Percentiles rank a stretch among this genome's conserved stretches.
These are phyloP conservation scores for Carex arenaria DNA, from an alignment of 202 grass and related monocot genomes.

Conservation along the genomic window DNA sequence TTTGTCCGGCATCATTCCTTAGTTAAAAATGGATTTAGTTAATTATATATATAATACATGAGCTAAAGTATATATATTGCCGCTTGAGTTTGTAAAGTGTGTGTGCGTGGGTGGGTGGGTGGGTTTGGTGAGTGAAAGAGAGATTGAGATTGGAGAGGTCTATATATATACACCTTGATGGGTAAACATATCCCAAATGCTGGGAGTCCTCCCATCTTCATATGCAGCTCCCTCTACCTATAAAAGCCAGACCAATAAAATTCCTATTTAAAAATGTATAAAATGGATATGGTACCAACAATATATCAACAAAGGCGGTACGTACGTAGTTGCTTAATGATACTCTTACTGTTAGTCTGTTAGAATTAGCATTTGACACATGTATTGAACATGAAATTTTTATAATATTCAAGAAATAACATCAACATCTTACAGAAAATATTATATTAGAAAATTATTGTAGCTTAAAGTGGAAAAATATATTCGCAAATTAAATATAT, in stretches of 20 bases:
- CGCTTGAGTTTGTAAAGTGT: background rate
- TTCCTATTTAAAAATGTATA: background rate
- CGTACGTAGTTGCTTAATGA: too few species aligned
- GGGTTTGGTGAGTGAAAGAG: background rate
- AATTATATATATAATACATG: background rate
- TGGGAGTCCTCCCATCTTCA: conserved; percentile 38
- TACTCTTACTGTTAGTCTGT: too few species aligned
- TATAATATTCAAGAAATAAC: background rate
- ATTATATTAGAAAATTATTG: background rate
- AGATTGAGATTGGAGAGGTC: background rate
- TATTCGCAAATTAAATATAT: background rate
- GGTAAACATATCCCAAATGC: conserved; percentile 51
- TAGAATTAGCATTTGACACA: background rate
- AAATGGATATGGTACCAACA: background rate
- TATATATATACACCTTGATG: conserved; percentile 26
- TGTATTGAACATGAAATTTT: background rate
- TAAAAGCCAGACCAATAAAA: background rate
- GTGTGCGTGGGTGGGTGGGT: background rate
- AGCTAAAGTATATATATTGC: background rate
- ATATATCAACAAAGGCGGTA: background rate
- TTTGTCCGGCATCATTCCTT: conserved; percentile 66
- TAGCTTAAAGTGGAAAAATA: background rate
- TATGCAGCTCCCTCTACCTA: conserved; percentile 62
- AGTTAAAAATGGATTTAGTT: background rate
- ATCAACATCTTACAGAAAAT: background rate